Evolutionary conservation across 305 asterid species (phyloP).

Genomic region (Coffea humblotiana): DNA sequence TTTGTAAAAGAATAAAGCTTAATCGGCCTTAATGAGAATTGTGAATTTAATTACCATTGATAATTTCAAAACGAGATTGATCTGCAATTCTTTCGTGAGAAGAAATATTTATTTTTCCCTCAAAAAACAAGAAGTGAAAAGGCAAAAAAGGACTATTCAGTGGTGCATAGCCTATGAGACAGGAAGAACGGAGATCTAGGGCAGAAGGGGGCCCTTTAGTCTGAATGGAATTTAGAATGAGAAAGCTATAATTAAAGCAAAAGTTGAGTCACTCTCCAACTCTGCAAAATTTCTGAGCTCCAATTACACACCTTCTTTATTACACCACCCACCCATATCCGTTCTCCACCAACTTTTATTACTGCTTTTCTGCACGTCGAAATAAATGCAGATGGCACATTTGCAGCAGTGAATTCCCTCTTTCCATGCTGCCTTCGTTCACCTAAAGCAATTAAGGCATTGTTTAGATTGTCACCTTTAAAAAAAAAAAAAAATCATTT

Average conservation of each 20-base stretch:
- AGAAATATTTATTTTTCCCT: no score
- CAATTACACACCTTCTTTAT: slow-evolving; percentile 25
- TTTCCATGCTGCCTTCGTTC: no score
- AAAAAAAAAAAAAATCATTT: no score
- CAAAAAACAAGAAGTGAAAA: no score
- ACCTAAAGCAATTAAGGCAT: no score
- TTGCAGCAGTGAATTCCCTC: not conserved
- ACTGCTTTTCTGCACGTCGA: slow-evolving; percentile 3
- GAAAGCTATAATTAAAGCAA: slow-evolving; percentile 24
- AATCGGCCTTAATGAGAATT: no score
- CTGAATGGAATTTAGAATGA: slow-evolving; percentile 10
- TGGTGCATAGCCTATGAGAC: not conserved
- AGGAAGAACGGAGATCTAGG: not conserved
- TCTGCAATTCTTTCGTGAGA: no score
- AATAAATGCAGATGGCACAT: not conserved
- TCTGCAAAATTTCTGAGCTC: slow-evolving; percentile 14
- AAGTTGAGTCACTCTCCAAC: slow-evolving; percentile 25
- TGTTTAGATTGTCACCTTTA: no score
- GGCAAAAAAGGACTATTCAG: not conserved
- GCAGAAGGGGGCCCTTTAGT: not conserved
- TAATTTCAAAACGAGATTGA: no score
- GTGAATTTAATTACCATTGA: no score
- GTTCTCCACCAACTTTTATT: slow-evolving; percentile 24
- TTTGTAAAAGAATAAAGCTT: no score
- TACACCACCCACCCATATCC: slow-evolving; percentile 25